Base-by-base conservation (phyloP, 257 asterid genomes). In the Solanum peruvianum region DNA sequence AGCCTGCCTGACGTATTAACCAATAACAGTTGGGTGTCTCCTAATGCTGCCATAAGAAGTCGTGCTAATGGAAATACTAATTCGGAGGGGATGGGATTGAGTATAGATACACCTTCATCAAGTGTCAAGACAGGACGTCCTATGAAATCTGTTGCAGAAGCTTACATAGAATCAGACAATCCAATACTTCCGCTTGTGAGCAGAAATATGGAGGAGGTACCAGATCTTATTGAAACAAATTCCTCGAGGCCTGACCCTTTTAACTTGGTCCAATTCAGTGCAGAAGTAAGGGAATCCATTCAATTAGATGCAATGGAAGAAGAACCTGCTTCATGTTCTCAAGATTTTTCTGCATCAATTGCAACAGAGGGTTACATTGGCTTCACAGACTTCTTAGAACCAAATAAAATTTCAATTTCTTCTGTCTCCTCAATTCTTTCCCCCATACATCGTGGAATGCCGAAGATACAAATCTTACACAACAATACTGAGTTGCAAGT, bases 1-100 rank as follows among this genome's bases (percentile, higher is more conserved):
- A 97, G 99, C 92, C 98, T 97, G 69, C 98, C 99, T 23, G 97
- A 95, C 87, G 89, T 93, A 87, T 93, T 95, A 78, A 91, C 95
- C 1, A 98, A 94, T 88, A 96, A 93, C 85, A 94, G 95, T 88
- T 93, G 96, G 99, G 92, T 95, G 90, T 93, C 98, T 88, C 98
- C 98, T 64, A 94, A 93, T 73, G 93, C 95, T 16, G 88, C 89
- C 77, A 93, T 98, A 80, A 94, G 98, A 92, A 94, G 95, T 88
- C 94, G 94, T 21, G 73, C 83, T 49, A 86, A 72, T 45, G 82
- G 85, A 47, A 80, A 18, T 80, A 47, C 72, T 71, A 23, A 88
- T 72, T 81, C 66, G 7, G 92, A 89, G 85, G 92, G 88, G 86
- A 88, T 89, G 45, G 84, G 45, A 45, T 84, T 15, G 85, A 90